Base-by-base conservation (phyloP, 805 yeast species). In the Geotrichum ghanense region DNA sequence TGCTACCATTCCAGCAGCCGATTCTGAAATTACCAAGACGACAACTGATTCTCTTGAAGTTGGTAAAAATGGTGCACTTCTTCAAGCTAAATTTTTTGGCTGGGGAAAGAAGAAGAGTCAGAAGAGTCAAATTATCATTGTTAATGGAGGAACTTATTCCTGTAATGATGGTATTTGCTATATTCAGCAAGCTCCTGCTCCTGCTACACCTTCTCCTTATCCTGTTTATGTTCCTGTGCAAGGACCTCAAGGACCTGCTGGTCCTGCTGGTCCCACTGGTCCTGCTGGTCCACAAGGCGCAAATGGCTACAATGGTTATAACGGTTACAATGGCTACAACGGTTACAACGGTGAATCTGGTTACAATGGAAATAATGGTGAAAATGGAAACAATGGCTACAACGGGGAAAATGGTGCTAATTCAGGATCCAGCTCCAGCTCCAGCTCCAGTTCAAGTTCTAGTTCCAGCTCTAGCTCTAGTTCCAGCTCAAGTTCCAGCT, bases 271-370 rank as follows among this genome's bases (percentile, higher is more conserved):
- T 19, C 16, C 20, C 4, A 23, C 34, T 10, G 27, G 24, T n/a
- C 24, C 24, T 21, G 22, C 17, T 22, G 25, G 43, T 22, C 3
- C 27, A 19, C 21, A 37, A 16, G 42, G 46, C 25, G 14, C 14
- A 9, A 37, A 37, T n/a, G 42, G 46, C 10, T n/a, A 14, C 37
- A 26, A 26, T 14, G 45, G 45, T 14, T 14, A 31, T 19, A 42
- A 26, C 45, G 45, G 37, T 6, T 35, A 25, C 9, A 26, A 25
- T 20, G 37, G 39, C 20, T 16, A 34, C 6, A 44, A 34, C n/a
- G 46, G 46, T n/a, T 17, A n/a, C 31, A 37, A 44, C 25, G 42
- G 46, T 21, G 31, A 34, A 6, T 34, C 21, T 24, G 42, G 45
- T 7, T 9, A 19, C 42, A 44, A 44, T 21, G 46, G 41, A 3